A percentile compares a stretch with the other conserved stretches of the same genome.
phyloP scores from a whole-genome alignment of 2,329 filamentous ascomycete genomes.

The Amauroascus niger region DNA sequence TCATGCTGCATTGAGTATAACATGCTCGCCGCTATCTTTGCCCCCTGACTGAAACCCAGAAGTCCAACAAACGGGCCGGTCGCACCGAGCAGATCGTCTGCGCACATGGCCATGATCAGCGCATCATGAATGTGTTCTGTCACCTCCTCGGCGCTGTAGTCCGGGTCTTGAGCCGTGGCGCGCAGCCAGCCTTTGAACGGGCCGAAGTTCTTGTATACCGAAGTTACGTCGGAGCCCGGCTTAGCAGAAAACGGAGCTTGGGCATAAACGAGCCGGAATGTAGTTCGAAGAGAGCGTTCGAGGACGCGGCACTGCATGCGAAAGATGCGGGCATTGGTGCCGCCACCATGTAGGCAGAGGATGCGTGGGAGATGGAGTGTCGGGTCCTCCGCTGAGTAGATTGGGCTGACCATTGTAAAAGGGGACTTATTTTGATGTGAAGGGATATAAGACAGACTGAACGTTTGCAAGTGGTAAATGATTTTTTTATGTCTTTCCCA shows the following conservation, averaged over 20 bases:
- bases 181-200: slow-evolving; percentile 59
- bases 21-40: slow-evolving; percentile 42
- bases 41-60: slow-evolving; percentile 59
- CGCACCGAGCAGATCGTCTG: slow-evolving; percentile 28
- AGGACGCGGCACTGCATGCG: slow-evolving; percentile 54
- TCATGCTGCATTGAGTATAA: slow-evolving; percentile 45
- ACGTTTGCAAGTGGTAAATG: too few relatives aligned
- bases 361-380: slow-evolving; percentile 33
- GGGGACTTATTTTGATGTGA: too few relatives aligned
- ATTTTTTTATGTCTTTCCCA: too few relatives aligned
- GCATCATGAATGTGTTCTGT: slow-evolving; percentile 39
- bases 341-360: slow-evolving; percentile 72
- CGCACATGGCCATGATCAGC: slow-evolving; percentile 33
- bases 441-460: too few relatives aligned
- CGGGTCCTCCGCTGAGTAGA: not conserved
- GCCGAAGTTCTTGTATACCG: slow-evolving; percentile 55
- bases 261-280: slow-evolving; percentile 63
- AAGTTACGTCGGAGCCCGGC: slow-evolving; percentile 49
- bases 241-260: slow-evolving; percentile 57
- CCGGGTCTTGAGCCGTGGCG: slow-evolving; percentile 17
- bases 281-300: slow-evolving; percentile 40
- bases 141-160: slow-evolving; percentile 35
- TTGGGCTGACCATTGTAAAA: not conserved
- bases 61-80: slow-evolving; percentile 43
- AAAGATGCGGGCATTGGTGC: slow-evolving; percentile 63